Conservation (phyloP, 805 yeast species). For the Suhomyces prunicola region DNA sequence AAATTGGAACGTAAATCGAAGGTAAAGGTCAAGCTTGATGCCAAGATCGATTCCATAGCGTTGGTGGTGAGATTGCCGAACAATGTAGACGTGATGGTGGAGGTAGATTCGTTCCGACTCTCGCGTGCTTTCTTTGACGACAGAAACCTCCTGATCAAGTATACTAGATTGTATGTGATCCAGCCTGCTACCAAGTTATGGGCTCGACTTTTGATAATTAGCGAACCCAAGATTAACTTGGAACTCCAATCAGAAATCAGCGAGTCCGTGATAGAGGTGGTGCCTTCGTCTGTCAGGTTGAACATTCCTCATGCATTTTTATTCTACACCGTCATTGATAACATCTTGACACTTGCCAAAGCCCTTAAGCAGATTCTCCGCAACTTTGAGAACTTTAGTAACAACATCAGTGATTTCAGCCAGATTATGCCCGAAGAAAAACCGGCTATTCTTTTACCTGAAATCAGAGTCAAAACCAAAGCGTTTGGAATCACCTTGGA, state of each 20-base stretch:
- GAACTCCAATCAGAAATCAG: slow-evolving; percentile 8
- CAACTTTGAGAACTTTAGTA: slow-evolving; percentile 39
- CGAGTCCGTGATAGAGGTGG: slow-evolving; percentile 17
- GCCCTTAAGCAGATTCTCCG: slow-evolving; percentile 57
- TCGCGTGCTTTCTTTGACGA: slow-evolving; percentile 20
- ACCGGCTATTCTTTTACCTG: slow-evolving; percentile 51
- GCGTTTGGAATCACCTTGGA: slow-evolving; percentile 65
- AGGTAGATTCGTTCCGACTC: slow-evolving; percentile 33
- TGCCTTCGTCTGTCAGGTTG: slow-evolving; percentile 42
- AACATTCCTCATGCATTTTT: slow-evolving; percentile 71
- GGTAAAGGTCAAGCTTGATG: slow-evolving; percentile 28
- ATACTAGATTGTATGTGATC: slow-evolving; percentile 44
- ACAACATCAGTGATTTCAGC: slow-evolving; percentile 24
- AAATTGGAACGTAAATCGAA: slow-evolving; percentile 13
- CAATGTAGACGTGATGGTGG: slow-evolving; percentile 46
- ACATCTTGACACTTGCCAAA: slow-evolving; percentile 64
- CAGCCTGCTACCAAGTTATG: slow-evolving; percentile 48
- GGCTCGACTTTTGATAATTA: slow-evolving; percentile 37
- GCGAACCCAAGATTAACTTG: slow-evolving; percentile 20
- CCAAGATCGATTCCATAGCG: slow-evolving; percentile 31
- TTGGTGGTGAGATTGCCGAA: slow-evolving; percentile 45
- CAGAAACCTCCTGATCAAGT: slow-evolving; percentile 31
- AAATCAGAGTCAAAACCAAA: slow-evolving; percentile 51
- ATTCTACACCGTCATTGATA: slow-evolving; percentile 77
- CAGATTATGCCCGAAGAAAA: slow-evolving; percentile 34